Conservation (phyloP, 176 grass and related monocot genomes). For the Phragmites australis region DNA sequence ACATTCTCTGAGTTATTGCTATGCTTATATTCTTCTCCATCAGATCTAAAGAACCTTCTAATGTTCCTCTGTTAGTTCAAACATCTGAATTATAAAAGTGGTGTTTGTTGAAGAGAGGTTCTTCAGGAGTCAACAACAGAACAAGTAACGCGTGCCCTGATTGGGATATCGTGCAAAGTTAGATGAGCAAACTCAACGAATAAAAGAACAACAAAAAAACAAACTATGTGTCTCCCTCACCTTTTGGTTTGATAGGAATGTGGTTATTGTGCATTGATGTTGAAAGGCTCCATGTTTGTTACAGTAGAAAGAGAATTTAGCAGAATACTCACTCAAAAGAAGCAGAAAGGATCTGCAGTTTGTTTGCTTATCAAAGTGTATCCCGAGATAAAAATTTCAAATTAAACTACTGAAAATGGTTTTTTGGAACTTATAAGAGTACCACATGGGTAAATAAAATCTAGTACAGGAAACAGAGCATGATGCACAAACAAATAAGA, state of each 20-base stretch:
- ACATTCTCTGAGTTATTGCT: not conserved
- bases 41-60: not conserved
- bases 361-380: not conserved
- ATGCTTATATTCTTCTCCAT: slow-evolving; percentile 15
- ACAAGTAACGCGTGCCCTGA: not conserved
- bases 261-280: slow-evolving; percentile 3
- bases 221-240: slow-evolving; percentile 18
- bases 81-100: slow-evolving; percentile 29
- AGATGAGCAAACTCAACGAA: slow-evolving; percentile 17
- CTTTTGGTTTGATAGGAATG: slow-evolving; percentile 44
- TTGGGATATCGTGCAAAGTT: slow-evolving; percentile 15
- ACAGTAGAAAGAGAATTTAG: slow-evolving; percentile 1
- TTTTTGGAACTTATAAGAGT: not conserved
- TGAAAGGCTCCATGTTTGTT: slow-evolving; percentile 12
- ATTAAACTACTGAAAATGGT: not conserved
- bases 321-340: slow-evolving; percentile 1
- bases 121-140: slow-evolving; percentile 21
- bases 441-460: not conserved
- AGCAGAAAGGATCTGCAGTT: not conserved
- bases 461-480: not conserved
- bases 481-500: not conserved
- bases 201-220: slow-evolving; percentile 19
- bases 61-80: slow-evolving; percentile 22
- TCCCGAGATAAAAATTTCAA: not conserved
- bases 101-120: slow-evolving; percentile 34